Evolutionary conservation across 306 rosid genomes (phyloP).

Genomic region (Vigna trinervia): DNA sequence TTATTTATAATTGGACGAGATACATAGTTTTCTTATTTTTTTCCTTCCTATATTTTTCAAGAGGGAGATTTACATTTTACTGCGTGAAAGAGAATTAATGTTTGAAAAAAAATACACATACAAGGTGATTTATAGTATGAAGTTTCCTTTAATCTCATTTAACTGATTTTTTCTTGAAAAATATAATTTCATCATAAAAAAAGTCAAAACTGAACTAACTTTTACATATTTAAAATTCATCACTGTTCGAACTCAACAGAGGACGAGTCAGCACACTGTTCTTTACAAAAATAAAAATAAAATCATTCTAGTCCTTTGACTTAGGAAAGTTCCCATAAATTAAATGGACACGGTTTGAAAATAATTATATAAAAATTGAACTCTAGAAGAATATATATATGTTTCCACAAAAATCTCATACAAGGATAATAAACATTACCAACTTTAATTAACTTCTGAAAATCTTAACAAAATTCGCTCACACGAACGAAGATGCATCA

Average conservation of each 20-base stretch:
- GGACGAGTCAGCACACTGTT: background rate
- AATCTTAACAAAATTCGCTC: background rate
- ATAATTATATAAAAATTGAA: background rate
- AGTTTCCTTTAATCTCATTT: too few relatives aligned
- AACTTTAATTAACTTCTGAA: background rate
- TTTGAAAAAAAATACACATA: too few relatives aligned
- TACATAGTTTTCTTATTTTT: too few relatives aligned
- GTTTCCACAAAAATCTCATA: background rate
- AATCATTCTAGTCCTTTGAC: background rate
- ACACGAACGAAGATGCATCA: background rate
- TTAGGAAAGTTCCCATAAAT: background rate
- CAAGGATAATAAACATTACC: background rate
- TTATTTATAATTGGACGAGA: too few relatives aligned
- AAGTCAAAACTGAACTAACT: background rate
- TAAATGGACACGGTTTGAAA: background rate
- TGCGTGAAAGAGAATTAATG: too few relatives aligned
- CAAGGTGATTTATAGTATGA: too few relatives aligned
- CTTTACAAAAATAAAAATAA: background rate
- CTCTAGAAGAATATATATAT: background rate
- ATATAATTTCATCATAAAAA: background rate
- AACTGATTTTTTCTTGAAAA: background rate
- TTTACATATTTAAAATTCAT: background rate
- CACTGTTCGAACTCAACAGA: background rate
- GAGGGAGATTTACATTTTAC: too few relatives aligned
- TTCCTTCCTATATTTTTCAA: too few relatives aligned